phyloP scores from a whole-genome alignment of 2,329 filamentous ascomycete species.

The Huntiella decipiens region DNA sequence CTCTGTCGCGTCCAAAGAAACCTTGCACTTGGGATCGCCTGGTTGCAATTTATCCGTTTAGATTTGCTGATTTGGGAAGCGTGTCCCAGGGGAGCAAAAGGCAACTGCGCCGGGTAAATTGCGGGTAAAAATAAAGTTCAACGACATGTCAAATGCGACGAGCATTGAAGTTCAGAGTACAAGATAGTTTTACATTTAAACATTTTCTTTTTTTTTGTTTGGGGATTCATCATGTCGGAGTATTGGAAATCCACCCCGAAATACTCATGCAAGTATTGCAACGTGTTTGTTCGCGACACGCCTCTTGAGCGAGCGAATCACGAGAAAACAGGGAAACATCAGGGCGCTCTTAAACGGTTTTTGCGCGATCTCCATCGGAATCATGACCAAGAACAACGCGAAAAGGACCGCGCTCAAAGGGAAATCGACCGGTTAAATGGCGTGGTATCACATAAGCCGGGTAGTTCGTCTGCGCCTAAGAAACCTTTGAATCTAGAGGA shows the following conservation, averaged over 20 bases:
- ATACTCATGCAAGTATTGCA: slow-evolving; percentile 98
- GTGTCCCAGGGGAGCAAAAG: background rate
- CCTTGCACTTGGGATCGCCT: too few species aligned
- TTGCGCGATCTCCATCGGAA: slow-evolving; percentile 73
- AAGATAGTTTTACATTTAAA: too few species aligned
- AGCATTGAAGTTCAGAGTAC: too few species aligned
- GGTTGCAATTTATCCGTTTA: background rate
- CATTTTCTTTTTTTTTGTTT: background rate
- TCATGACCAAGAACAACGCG: slow-evolving; percentile 62
- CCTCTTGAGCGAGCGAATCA: slow-evolving; percentile 78
- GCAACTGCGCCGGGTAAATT: slow-evolving; percentile 8
- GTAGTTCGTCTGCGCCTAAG: slow-evolving; percentile 4
- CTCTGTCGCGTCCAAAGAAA: too few species aligned
- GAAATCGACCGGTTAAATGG: slow-evolving; percentile 78
- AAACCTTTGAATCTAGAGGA: slow-evolving; percentile 27
- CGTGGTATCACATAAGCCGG: slow-evolving; percentile 29
- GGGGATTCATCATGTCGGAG: slow-evolving; percentile 52
- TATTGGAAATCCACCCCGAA: slow-evolving; percentile 97
- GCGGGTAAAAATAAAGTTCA: slow-evolving; percentile 2
- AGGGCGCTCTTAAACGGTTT: slow-evolving; percentile 71
- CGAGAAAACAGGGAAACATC: slow-evolving; percentile 70
- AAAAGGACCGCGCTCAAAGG: slow-evolving; percentile 62
- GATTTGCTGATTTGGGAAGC: background rate
- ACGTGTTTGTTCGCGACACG: slow-evolving; percentile 76
- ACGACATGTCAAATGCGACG: background rate